Evolutionary conservation across 2,329 filamentous ascomycete genomes (phyloP).

Genomic region (Aspergillus melleus): DNA sequence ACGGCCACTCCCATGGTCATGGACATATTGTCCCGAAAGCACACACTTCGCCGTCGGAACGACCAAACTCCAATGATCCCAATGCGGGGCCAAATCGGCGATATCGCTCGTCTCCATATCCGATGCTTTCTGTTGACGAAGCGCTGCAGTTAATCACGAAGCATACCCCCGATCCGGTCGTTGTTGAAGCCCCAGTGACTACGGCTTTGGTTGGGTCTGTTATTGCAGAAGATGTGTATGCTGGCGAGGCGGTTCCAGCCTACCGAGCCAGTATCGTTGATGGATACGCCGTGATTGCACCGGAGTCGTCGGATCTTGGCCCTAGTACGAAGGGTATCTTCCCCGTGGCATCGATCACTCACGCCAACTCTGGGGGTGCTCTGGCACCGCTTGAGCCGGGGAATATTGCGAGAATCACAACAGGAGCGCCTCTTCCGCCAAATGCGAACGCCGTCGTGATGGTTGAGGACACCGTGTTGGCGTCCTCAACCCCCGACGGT

Average conservation of each 20-base stretch:
- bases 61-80: constrained; percentile 60
- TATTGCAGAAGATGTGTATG: constrained; percentile 78
- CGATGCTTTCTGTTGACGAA: constrained; percentile 83
- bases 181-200: constrained; percentile 62
- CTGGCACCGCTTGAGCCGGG: constrained; percentile 65
- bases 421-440: constrained; percentile 83
- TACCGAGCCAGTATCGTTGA: constrained; percentile 97
- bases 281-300: constrained; percentile 80
- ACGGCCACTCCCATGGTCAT: constrained; percentile 62
- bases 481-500: constrained; percentile 73
- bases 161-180: constrained; percentile 65
- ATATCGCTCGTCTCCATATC: constrained; percentile 83
- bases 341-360: constrained; percentile 82
- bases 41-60: constrained; percentile 66
- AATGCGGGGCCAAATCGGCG: constrained; percentile 64
- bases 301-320: constrained; percentile 51
- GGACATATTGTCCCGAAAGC: constrained; percentile 65
- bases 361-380: constrained; percentile 73
- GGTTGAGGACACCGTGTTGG: constrained; percentile 89
- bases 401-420: constrained; percentile 86
- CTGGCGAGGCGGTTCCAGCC: constrained; percentile 81
- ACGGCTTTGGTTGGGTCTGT: constrained; percentile 71
- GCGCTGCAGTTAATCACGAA: constrained; percentile 72
- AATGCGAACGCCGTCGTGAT: constrained; percentile 91
- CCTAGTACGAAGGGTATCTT: constrained; percentile 72